These are phyloP conservation scores for Amauroascus verrucosus DNA, from an alignment of 2,329 filamentous ascomycete species.

Conservation along the genomic window DNA sequence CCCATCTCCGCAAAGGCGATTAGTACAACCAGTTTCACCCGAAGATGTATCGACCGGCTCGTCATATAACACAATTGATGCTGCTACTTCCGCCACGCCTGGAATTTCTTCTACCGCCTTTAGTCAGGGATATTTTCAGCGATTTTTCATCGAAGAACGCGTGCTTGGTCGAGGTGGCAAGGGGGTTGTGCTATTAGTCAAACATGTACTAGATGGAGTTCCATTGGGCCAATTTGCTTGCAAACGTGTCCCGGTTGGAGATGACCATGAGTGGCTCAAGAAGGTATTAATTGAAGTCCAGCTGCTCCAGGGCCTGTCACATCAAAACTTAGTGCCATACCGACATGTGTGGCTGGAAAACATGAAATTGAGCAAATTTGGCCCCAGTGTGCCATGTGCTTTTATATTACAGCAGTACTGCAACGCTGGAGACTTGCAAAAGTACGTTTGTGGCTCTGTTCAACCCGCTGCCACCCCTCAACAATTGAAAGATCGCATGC, in stretches of 20 bases:
- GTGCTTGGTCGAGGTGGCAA: constrained; percentile 85
- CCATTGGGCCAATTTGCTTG: constrained; percentile 85
- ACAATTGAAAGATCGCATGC: constrained; percentile 76
- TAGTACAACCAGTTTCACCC: constrained; percentile 39
- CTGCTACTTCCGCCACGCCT: constrained; percentile 23
- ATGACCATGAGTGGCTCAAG: constrained; percentile 90
- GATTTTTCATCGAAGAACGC: constrained; percentile 82
- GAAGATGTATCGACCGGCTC: constrained; percentile 12
- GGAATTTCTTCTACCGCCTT: constrained; percentile 81
- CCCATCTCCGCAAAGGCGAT: constrained; percentile 42
- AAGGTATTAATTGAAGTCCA: constrained; percentile 92
- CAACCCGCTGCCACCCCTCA: constrained; percentile 59
- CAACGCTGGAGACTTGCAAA: constrained; percentile 81
- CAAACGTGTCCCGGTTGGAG: constrained; percentile 89
- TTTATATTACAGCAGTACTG: constrained; percentile 98
- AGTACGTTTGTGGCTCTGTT: constrained; percentile 66
- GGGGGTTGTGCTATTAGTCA: constrained; percentile 86
- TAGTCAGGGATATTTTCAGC: constrained; percentile 82
- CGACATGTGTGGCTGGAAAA: constrained; percentile 96
- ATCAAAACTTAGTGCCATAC: constrained; percentile 92
- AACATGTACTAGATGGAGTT: constrained; percentile 83
- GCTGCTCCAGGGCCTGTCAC: constrained; percentile 78
- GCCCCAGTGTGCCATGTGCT: constrained; percentile 82
- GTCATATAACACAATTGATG: neutral
- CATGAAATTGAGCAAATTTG: constrained; percentile 70